Conservation (phyloP, 2,329 filamentous ascomycete genomes). For the Chrysoporthe puriensis region DNA sequence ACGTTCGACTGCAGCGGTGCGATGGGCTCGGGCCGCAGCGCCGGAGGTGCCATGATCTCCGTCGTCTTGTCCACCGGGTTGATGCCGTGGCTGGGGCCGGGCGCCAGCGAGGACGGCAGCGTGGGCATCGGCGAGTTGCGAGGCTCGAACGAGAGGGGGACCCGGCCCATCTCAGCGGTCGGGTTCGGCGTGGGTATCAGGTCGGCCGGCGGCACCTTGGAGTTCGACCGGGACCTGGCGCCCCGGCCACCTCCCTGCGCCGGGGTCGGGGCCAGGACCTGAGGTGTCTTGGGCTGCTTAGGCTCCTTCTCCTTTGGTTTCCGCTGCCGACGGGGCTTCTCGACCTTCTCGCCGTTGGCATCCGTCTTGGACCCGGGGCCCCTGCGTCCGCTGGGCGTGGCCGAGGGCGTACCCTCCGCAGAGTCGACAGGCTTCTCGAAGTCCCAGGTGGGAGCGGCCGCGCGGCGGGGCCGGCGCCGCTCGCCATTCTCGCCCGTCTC, state of each 20-base stretch:
- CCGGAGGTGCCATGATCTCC: constrained; percentile 61
- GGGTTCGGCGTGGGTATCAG: constrained; percentile 38
- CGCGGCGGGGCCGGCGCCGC: constrained; percentile 62
- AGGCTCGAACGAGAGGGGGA: constrained; percentile 26
- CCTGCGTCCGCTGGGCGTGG: constrained; percentile 60
- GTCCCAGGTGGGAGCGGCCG: constrained; percentile 73
- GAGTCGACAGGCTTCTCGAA: constrained; percentile 54
- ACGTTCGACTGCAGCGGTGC: constrained; percentile 51
- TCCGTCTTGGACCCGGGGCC: constrained; percentile 47
- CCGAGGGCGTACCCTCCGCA: constrained; percentile 45
- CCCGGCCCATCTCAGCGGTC: constrained; percentile 38
- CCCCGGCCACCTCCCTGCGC: constrained; percentile 43
- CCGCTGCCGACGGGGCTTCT: constrained; percentile 47
- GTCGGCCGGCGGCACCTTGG: constrained; percentile 52
- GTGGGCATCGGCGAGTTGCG: constrained; percentile 38
- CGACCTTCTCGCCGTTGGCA: constrained; percentile 48
- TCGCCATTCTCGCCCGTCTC: constrained; percentile 64
- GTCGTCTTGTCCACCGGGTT: constrained; percentile 30
- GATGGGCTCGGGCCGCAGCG: constrained; percentile 58
- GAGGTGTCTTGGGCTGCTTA: constrained; percentile 42
- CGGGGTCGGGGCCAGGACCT: constrained; percentile 53
- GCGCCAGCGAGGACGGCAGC: constrained; percentile 48
- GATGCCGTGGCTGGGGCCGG: constrained; percentile 34
- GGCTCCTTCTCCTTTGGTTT: constrained; percentile 42
- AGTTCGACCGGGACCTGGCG: constrained; percentile 59